A percentile compares a stretch with the other conserved stretches of the same genome.
Conservation (phyloP, 1,284 basidiomycete species). For the Ceratobasidium theobromae region DNA sequence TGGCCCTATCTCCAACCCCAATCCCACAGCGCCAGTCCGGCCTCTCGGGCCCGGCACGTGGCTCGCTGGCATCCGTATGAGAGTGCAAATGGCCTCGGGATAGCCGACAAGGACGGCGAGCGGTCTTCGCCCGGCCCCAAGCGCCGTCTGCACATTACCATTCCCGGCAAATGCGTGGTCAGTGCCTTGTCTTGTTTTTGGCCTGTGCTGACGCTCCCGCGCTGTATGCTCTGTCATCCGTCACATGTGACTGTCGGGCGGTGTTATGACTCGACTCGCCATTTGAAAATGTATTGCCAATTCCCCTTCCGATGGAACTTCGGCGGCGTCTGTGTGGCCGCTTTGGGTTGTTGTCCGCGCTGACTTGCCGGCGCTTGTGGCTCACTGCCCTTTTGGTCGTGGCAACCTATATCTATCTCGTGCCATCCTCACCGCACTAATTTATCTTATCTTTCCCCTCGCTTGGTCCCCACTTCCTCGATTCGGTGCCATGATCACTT, state of each 20-base stretch:
- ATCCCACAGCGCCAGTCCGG: constrained; percentile 10
- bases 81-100: not conserved
- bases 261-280: constrained; percentile 26
- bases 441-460: not conserved
- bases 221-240: not conserved
- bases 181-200: not conserved
- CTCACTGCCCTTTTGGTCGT: not conserved
- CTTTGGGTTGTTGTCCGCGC: not conserved
- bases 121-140: not conserved
- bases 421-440: not conserved
- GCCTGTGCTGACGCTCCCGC: not conserved
- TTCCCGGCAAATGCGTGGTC: constrained; percentile 6
- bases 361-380: not conserved
- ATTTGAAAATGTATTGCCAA: constrained; percentile 24
- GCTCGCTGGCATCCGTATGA: constrained; percentile 32
- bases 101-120: not conserved
- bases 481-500: not conserved
- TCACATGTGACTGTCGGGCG: constrained; percentile 2
- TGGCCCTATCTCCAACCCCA: constrained; percentile 6
- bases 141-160: constrained; percentile 9
- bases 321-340: constrained; percentile 17
- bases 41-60: not conserved
- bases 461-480: not conserved
- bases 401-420: not conserved
- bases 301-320: constrained; percentile 17